Evolutionary conservation across 1,284 basidiomycete species (phyloP), one percentile per base, ranked within the genome.

Genomic region (Xerocomus nothofagi): DNA sequence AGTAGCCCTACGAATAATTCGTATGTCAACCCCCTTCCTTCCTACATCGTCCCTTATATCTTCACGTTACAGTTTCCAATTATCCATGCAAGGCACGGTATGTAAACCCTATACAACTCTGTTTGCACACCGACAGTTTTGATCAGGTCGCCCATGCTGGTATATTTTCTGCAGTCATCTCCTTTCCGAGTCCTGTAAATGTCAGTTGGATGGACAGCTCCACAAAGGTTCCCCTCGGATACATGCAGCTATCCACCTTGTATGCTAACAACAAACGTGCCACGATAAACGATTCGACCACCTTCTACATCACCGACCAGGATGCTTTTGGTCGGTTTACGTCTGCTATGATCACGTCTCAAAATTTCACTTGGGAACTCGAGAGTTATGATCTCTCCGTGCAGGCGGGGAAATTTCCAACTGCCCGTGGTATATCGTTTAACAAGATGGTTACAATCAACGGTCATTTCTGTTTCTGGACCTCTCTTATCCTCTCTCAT

Each of bases 361-460:
- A 73, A 36, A 81, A 78, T 51, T 90, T 91, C 60, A 89, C 83
- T 4, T 91, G 88, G 89, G 75, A 76, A 51, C 67, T 91, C 43
- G 61, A 71, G 20, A 84, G 79, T 55, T 66, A 77, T 31, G 75
- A 78, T 58, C 73, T 91, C 40, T 73, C 74, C 21, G 86, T 84
- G 6, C 82, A 86, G 55, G 88, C 89, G 3, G 71, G 81, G 57
- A 83, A 81, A 57, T 86, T 88, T 58, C 85, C 84, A 3, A 72
- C 77, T 11, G 76, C 81, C 3, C 78, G 80, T 57, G 80, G 80
- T 2, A 73, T 88, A 53, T 73, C 73, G 6, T 87, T 88, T 60
- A 70, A 78, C 57, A 88, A 88, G 65, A 60, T 69, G 4, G 49
- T 86, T 27, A 78, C 73, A 0, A 66, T 86, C 41, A 76, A 76